Base-by-base conservation (phyloP, 139 green algal genomes). In the Desmodesmus armatus region DNA sequence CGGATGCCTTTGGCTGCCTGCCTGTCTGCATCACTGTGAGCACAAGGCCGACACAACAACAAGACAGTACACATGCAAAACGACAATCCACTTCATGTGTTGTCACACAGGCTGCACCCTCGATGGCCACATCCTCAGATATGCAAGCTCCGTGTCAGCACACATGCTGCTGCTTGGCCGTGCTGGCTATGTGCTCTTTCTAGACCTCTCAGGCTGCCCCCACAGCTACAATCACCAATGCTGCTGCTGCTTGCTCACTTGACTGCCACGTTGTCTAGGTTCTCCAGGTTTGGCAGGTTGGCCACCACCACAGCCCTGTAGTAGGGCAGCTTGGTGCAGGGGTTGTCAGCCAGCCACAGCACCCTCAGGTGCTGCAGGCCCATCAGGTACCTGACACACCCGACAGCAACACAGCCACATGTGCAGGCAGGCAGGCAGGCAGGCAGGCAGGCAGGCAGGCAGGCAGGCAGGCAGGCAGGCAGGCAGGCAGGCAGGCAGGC, bases 331-430 rank as follows among this genome's bases (percentile, higher is more conserved):
- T 81, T 43, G 7, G 88, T n/a, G 60, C 89, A 94, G 21, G 91
- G 91, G 74, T 95, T 95, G 78, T 95, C 92, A 33, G 85, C 92
- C n/a, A 95, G 87, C 92, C 91, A 95, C 11, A 95, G 84, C 23
- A 93, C 84, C 25, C 81, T 81, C 44, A 89, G 65, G 5, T 83
- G 65, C 9, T 17, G 55, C 9, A 91, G 77, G 3, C 53, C 29
- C 41, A 82, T 81, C 62, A 91, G 47, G 53, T 81, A 86, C 49
- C 73, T 80, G 73, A 47, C 47, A 1, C 17, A 3, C 58, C n/a
- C n/a, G 6, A n/a, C 21, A 35, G 58, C 15, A 13, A 3, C 21
- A 67, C 58, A 35, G 58, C 58, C n/a, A 67, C 23, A 67, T 55
- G 47, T 55, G 13, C 9, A 7, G 47, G 9, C 58, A 67, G 58